Evolutionary conservation across 441 rosid species (phyloP), one percentile per base, ranked within the genome.

Genomic region (Populus hybrid): DNA sequence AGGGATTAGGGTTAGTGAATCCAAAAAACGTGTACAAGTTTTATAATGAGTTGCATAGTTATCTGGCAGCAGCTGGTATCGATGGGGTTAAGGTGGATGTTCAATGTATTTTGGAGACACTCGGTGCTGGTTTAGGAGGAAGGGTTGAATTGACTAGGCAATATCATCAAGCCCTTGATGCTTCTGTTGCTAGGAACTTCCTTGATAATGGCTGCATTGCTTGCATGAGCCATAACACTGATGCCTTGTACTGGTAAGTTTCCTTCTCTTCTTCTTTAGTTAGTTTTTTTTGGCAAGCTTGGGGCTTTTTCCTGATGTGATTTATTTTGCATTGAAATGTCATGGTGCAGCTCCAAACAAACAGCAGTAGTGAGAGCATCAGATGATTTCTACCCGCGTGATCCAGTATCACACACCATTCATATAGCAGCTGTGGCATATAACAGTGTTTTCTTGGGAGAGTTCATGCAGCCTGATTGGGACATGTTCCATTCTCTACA

Each of bases 221-320:
- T 23, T 95, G 98, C 80, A 95, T 95, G 99, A 89, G 99, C 73
- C 99, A 95, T 54, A 93, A 91, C 54, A 95, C 95, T 0, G 99
- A 95, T 84, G 95, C 97, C 23, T 91, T 95, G 14, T 95, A 95
- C 86, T 92, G 97, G 98, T 93, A 76, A 73, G 75, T 73, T n/a
- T 23, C 2, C 4, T 50, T 67, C 23, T 40, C 26, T 42, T 36
- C 5, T 12, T 2, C 40, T 50, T 32, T 10, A 3, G 11, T 3
- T 14, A 5, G 35, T 12, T 1, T 66, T 1, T 26, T 10, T 24
- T 46, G 67, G 8, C 2, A 12, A 8, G 54, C 61, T 54, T 24
- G 35, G 32, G 50, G 75, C 21, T 66, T 73, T 46, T 8, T 54
- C 76, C 28, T 79, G 72, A 76, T 81, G 75, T 26, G 59, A 1